A percentile compares a stretch with the other conserved stretches of the same genome.
phyloP scores from a whole-genome alignment of 805 yeast genomes.

The Sungouiella thailandica region DNA sequence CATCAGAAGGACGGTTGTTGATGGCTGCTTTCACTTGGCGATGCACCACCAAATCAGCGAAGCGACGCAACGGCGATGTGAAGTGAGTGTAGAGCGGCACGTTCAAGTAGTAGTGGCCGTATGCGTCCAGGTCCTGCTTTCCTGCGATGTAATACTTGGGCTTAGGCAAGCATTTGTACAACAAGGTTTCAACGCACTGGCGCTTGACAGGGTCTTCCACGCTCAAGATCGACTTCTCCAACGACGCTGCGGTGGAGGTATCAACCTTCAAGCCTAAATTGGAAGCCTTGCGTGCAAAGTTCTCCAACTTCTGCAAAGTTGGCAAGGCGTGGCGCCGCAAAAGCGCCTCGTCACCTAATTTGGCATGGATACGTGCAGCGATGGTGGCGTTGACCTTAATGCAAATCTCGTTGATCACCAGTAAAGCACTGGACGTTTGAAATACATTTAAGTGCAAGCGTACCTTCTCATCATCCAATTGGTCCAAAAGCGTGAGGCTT shows the following conservation, averaged over 20 bases:
- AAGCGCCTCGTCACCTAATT: conserved; percentile 74
- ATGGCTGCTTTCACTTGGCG: conserved; percentile 78
- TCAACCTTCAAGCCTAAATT: conserved; percentile 67
- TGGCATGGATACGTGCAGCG: conserved; percentile 73
- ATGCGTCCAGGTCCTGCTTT: conserved; percentile 70
- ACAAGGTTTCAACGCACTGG: conserved; percentile 69
- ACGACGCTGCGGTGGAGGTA: conserved; percentile 63
- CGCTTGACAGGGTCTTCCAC: conserved; percentile 61
- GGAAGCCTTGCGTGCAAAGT: conserved; percentile 66
- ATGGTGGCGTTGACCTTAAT: conserved; percentile 79
- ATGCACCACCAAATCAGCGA: conserved; percentile 89
- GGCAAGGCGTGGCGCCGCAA: conserved; percentile 88
- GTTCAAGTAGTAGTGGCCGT: conserved; percentile 76
- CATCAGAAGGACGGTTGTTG: conserved; percentile 32
- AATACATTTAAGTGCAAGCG: conserved; percentile 69
- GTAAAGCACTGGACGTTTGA: conserved; percentile 51
- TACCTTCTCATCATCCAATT: conserved; percentile 80
- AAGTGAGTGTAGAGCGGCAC: conserved; percentile 88
- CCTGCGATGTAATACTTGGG: conserved; percentile 90
- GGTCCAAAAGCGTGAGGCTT: conserved; percentile 64
- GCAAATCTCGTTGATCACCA: conserved; percentile 67
- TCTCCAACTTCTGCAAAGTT: conserved; percentile 71
- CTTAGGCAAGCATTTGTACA: conserved; percentile 76
- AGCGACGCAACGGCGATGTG: conserved; percentile 87
- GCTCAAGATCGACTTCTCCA: conserved; percentile 64